Percentiles rank a stretch among this genome's conserved stretches.
phyloP scores from a whole-genome alignment of 805 yeast genomes.

The Sugiyamaella lignohabitans region DNA sequence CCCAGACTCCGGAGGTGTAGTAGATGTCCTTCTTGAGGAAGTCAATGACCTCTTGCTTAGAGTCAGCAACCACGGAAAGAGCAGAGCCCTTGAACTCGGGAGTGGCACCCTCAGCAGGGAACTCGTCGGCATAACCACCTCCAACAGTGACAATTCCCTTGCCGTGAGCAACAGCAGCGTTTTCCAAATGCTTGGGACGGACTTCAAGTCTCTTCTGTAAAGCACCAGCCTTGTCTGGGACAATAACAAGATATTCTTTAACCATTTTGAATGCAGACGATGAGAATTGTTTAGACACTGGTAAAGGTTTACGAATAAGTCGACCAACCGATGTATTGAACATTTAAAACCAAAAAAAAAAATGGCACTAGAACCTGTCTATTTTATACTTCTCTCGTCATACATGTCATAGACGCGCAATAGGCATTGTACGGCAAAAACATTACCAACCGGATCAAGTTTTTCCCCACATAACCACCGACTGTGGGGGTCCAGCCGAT shows the following conservation, averaged over 20 bases:
- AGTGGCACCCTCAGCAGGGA: constrained; percentile 27
- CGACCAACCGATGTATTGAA: neutral
- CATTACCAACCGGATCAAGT: too few species aligned
- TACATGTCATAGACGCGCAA: too few species aligned
- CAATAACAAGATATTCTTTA: constrained; percentile 57
- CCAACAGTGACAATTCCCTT: constrained; percentile 33
- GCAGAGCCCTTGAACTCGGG: constrained; percentile 61
- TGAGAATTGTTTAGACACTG: constrained; percentile 2
- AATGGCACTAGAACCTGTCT: too few species aligned
- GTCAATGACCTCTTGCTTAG: constrained; percentile 58
- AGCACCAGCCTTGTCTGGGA: constrained; percentile 61
- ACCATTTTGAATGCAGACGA: neutral
- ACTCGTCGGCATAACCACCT: constrained; percentile 36
- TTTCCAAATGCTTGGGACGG: constrained; percentile 39
- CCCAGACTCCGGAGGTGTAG: constrained; percentile 68
- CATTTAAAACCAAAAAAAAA: neutral
- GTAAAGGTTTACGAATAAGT: neutral
- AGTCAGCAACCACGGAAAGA: constrained; percentile 55
- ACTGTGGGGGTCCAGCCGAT: too few species aligned
- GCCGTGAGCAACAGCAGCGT: constrained; percentile 27
- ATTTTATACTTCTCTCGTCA: too few species aligned
- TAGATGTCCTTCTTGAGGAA: constrained; percentile 59
- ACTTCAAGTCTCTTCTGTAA: constrained; percentile 29
- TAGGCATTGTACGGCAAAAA: too few species aligned
- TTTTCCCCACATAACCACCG: too few species aligned